Evolutionary conservation across 305 asterid species (phyloP), one percentile per base, ranked within the genome.

Genomic region (Coffea humblotiana): DNA sequence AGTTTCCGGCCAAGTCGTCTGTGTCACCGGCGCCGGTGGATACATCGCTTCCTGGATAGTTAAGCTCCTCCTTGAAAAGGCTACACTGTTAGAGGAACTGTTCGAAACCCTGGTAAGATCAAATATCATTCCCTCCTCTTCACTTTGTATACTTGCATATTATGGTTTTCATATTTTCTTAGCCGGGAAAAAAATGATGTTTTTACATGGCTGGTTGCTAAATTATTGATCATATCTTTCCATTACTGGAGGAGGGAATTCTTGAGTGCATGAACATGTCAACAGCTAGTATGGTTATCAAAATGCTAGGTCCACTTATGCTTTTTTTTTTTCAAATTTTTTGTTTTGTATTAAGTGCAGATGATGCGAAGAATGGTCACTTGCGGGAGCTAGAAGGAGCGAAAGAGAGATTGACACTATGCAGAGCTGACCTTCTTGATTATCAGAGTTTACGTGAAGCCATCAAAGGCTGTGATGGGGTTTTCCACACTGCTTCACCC

Each of bases 1-100:
- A 12, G 85, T 79, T 48, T 80, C 90, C 76, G 96, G 97, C 67
- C 88, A 90, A 56, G 85, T 87, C 56, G 99, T 93, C 43, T 95
- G 99, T 82, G 96, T 95, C 80, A 95, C 99, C 83, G 99, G 99
- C 82, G 98, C 98, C 85, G 99, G 94, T 15, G 99, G 99, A 3
- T 95, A 82, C 94, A 89, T 95, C 65, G 99, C 99, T 76, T 95
- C 99, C 18, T 95, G 99, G 99, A 85, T 95, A 12, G 99, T 95
- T 27, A 95, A 93, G 75, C 83, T 85, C 21, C 97, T 95, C 58
- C 92, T 95, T n/a, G 94, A 92, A 75, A 85, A 80, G 99, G 97
- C 48, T 95, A 93, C 78, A 93, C 92, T 0, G 98, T 95, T 25
- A 85, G 92, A 88, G 99, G 99, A 79, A 95, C 98, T 51, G 92